These are phyloP conservation scores for Penicillium sp. DNA, from an alignment of 2,329 filamentous ascomycete species.

Conservation along the genomic window DNA sequence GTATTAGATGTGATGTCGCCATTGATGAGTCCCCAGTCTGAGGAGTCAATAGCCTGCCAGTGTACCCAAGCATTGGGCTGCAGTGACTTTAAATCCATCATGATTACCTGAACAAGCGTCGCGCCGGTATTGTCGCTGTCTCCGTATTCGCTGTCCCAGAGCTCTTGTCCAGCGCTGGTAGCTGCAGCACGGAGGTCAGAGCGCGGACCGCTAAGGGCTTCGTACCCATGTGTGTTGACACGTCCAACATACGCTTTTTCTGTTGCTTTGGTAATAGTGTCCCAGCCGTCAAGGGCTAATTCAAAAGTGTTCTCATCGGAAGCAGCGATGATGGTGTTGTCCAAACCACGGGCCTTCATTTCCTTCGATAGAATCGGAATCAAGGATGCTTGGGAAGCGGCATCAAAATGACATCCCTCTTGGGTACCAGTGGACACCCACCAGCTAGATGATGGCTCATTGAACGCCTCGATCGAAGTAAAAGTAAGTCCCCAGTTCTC, in stretches of 20 bases:
- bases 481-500: constrained; percentile 13
- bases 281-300: constrained; percentile 8
- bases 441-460: constrained; percentile 11
- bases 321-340: constrained; percentile 9
- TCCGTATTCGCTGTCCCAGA: constrained; percentile 15
- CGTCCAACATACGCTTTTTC: constrained; percentile 4
- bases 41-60: constrained; percentile 10
- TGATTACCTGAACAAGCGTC: constrained; percentile 2
- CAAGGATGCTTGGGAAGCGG: constrained; percentile 6
- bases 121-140: constrained; percentile 8
- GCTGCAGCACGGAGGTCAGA: constrained; percentile 2
- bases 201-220: constrained; percentile 2
- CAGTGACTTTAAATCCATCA: constrained; percentile 6
- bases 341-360: constrained; percentile 4
- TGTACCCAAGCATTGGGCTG: constrained; percentile 12
- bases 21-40: constrained; percentile 10
- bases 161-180: constrained; percentile 2
- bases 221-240: constrained; percentile 12
- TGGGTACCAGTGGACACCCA: constrained; percentile 11
- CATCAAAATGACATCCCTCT: constrained; percentile 11
- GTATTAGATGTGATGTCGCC: constrained; percentile 5
- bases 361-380: constrained; percentile 7
- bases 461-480: constrained; percentile 12
- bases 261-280: constrained; percentile 7
- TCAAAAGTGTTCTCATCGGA: constrained; percentile 12